These are phyloP conservation scores for Rhododendron williamsianum DNA, from an alignment of 148 eudicot genomes.

Conservation along the genomic window DNA sequence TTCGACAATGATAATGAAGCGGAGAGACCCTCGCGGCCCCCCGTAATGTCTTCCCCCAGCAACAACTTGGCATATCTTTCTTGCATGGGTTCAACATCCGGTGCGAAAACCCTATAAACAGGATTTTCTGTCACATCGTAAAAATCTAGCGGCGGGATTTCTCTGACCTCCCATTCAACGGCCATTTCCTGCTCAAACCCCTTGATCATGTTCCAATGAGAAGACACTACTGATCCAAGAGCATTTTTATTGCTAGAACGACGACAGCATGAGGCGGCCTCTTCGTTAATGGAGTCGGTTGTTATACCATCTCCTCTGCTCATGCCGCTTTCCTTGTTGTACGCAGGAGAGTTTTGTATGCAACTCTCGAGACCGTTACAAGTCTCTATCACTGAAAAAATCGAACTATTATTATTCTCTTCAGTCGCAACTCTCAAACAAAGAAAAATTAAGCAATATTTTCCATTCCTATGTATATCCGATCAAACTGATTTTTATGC, in stretches of 20 bases:
- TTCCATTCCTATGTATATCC: background rate
- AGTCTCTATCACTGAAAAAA: slow-evolving; percentile 64
- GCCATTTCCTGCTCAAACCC: slow-evolving; percentile 45
- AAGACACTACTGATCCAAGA: slow-evolving; percentile 52
- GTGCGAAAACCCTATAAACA: slow-evolving; percentile 14
- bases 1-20: slow-evolving; percentile 78
- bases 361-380: slow-evolving; percentile 87
- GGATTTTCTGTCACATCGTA: slow-evolving; percentile 38
- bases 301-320: slow-evolving; percentile 42
- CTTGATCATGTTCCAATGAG: slow-evolving; percentile 48
- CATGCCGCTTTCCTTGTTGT: slow-evolving; percentile 38
- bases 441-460: background rate
- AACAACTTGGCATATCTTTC: slow-evolving; percentile 76
- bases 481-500: no score
- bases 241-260: slow-evolving; percentile 68
- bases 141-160: slow-evolving; percentile 38
- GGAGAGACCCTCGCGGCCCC: slow-evolving; percentile 64
- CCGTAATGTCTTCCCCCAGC: slow-evolving; percentile 88
- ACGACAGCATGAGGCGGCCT: slow-evolving; percentile 61
- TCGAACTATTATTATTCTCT: background rate
- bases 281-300: slow-evolving; percentile 52
- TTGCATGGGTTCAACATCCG: slow-evolving; percentile 66
- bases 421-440: background rate
- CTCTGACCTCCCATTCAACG: slow-evolving; percentile 36
- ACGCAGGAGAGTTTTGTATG: slow-evolving; percentile 51